A percentile compares a stretch with the other conserved stretches of the same genome.
Evolutionary conservation across 2,329 filamentous ascomycete species (phyloP).

Genomic region (Coniella lustricola): DNA sequence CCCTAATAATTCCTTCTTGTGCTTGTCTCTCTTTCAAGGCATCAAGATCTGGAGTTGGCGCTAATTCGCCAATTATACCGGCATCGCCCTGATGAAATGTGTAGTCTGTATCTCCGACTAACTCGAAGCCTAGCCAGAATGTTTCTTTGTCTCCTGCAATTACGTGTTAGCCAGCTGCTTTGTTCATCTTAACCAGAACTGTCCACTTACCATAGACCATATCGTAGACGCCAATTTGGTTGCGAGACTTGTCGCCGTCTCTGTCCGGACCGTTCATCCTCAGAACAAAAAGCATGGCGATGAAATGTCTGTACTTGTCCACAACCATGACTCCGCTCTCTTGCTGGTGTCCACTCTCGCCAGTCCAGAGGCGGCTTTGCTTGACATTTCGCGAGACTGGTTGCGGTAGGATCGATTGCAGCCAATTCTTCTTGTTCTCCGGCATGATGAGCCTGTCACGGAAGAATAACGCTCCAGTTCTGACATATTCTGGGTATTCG

Average conservation of each 20-base stretch:
- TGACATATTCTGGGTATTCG: conserved; percentile 32
- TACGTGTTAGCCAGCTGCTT: not conserved
- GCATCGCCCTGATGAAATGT: conserved; percentile 35
- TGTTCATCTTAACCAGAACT: too few relatives aligned
- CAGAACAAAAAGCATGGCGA: conserved; percentile 33
- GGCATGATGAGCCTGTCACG: conserved; percentile 36
- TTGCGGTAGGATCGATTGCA: conserved; percentile 35
- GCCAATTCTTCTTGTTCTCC: conserved; percentile 29
- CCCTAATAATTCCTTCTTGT: not conserved
- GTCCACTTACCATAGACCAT: conserved; percentile 34
- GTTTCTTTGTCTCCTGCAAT: conserved; percentile 39
- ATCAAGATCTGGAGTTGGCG: not conserved
- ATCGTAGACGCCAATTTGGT: conserved; percentile 34
- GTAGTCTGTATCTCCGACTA: conserved; percentile 35
- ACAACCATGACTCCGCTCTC: conserved; percentile 40
- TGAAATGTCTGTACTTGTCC: conserved; percentile 39
- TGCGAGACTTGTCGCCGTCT: conserved; percentile 30
- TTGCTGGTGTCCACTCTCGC: conserved; percentile 32
- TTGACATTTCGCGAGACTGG: conserved; percentile 34
- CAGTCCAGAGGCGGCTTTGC: conserved; percentile 30
- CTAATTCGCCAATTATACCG: conserved; percentile 25
- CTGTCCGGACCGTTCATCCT: conserved; percentile 37
- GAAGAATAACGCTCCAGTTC: conserved; percentile 39
- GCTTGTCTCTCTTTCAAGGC: not conserved
- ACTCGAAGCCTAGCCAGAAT: conserved; percentile 42